Evolutionary conservation across 495 filamentous ascomycete species (phyloP), one percentile per base, ranked within the genome.

Genomic region (Amphirosellinia nigrospora): DNA sequence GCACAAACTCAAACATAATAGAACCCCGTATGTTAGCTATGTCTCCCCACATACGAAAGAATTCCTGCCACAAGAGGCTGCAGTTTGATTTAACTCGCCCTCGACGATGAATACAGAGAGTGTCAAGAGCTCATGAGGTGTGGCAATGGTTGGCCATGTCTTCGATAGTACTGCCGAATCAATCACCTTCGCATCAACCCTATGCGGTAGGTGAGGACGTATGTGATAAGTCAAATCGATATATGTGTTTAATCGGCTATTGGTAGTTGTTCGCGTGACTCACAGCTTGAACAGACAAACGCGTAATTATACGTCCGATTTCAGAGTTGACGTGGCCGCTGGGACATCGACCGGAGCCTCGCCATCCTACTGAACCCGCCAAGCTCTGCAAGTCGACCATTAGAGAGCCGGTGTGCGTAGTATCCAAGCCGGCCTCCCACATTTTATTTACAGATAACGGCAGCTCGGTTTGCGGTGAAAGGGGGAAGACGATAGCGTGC

Each of bases 341-440:
- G 48, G 28, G 6, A 53, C 50, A 30, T 53, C 26, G 26, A 58
- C 32, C 32, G 36, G 55, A 58, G 55, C 55, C 55, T 58, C 32
- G 55, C 16, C n/a, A 32, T 32, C n/a, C 19, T 58, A 13, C 55
- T n/a, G 55, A 36, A 36, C 19, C 30, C 32, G 55, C 55, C 55
- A 36, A 58, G 55, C 32, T 58, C 55, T 58, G 55, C 55, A 58
- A 58, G 55, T 58, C 30, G 55, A 58, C 55, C 16, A 21, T 58
- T 58, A 3, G 16, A 58, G 55, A 58, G 10, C 28, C 9, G 10
- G 30, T 58, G 55, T 56, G 55, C 7, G 55, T 36, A 21, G 55
- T 36, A 58, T 32, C 16, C 32, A 21, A 58, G 55, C 2, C 32
- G 55, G n/a, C 55, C 30, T 58, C 55, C 55, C 34, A 36, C 16